phyloP scores from a whole-genome alignment of 1,284 basidiomycete genomes.

The Sporisorium exsertum region DNA sequence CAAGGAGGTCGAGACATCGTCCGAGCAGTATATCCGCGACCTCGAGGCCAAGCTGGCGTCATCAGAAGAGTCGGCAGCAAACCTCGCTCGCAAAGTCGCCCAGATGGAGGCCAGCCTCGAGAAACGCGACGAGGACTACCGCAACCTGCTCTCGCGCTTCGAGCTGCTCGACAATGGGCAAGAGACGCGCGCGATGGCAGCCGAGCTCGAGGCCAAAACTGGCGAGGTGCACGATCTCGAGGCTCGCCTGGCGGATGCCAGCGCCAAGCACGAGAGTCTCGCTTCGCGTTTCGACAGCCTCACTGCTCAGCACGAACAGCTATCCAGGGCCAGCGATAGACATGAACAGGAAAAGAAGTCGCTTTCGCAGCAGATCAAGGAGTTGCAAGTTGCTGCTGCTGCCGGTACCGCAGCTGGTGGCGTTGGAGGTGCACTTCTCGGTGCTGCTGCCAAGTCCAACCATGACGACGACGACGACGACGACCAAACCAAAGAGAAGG shows the following conservation, averaged over 20 bases:
- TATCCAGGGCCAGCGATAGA: constrained; percentile 7
- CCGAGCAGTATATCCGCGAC: constrained; percentile 85
- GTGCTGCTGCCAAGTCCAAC: constrained; percentile 7
- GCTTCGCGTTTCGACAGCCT: constrained; percentile 30
- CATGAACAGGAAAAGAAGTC: constrained; percentile 44
- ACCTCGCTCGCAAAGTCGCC: constrained; percentile 79
- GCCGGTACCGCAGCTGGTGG: constrained; percentile 25
- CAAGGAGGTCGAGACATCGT: constrained; percentile 80
- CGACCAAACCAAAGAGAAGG: background rate
- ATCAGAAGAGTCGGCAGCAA: constrained; percentile 80
- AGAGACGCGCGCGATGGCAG: constrained; percentile 69
- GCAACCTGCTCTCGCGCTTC: constrained; percentile 79
- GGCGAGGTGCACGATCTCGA: constrained; percentile 80
- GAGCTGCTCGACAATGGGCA: constrained; percentile 75
- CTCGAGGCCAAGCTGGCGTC: constrained; percentile 84
- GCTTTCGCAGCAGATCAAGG: constrained; percentile 35
- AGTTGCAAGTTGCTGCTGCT: constrained; percentile 40
- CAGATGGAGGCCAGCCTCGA: constrained; percentile 82
- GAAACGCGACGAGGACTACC: constrained; percentile 76
- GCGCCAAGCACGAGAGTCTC: constrained; percentile 31
- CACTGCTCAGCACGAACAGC: constrained; percentile 29
- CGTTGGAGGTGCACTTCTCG: constrained; percentile 18
- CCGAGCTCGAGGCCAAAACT: constrained; percentile 85
- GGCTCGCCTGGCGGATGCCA: constrained; percentile 67
- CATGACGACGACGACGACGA: constrained; percentile 7